phyloP scores from a whole-genome alignment of 169 alveolate species.

The Amoebophrya sp. region DNA sequence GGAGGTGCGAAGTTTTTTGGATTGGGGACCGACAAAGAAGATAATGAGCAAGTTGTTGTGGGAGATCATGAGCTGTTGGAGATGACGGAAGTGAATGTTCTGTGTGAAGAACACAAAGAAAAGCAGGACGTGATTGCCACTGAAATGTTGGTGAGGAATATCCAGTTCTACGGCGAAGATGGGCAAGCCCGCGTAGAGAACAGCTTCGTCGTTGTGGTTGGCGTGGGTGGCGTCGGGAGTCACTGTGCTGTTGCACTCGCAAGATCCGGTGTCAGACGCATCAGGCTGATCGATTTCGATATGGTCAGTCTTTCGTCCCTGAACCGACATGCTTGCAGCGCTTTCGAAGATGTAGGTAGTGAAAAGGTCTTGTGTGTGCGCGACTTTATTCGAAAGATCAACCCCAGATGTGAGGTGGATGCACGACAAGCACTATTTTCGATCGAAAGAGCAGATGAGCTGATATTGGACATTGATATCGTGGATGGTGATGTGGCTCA shows the following conservation, averaged over 20 bases:
- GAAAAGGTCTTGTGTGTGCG: conserved; percentile 56
- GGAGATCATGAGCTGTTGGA: too few species aligned
- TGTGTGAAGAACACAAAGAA: too few species aligned
- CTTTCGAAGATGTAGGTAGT: conserved; percentile 60
- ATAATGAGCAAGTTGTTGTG: too few species aligned
- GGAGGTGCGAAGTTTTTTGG: too few species aligned
- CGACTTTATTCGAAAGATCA: conserved; percentile 50
- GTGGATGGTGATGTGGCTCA: neutral
- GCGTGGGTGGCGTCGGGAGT: conserved; percentile 71
- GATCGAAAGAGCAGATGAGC: conserved; percentile 51
- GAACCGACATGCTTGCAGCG: conserved; percentile 64
- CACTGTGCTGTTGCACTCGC: conserved; percentile 58
- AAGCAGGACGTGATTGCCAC: too few species aligned
- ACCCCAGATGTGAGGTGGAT: conserved; percentile 55
- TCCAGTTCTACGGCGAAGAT: conserved; percentile 61
- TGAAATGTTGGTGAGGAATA: conserved; percentile 46
- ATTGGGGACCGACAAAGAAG: too few species aligned
- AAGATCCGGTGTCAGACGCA: conserved; percentile 59
- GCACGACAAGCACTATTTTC: conserved; percentile 53
- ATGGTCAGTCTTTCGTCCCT: conserved; percentile 58
- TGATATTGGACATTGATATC: conserved; percentile 49
- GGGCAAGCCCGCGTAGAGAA: conserved; percentile 54
- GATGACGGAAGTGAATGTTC: too few species aligned
- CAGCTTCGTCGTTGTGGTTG: conserved; percentile 57
- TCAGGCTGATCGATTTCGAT: conserved; percentile 65